phyloP scores from a whole-genome alignment of 352 stramenopile species.

The Phytopythium mirpurense region DNA sequence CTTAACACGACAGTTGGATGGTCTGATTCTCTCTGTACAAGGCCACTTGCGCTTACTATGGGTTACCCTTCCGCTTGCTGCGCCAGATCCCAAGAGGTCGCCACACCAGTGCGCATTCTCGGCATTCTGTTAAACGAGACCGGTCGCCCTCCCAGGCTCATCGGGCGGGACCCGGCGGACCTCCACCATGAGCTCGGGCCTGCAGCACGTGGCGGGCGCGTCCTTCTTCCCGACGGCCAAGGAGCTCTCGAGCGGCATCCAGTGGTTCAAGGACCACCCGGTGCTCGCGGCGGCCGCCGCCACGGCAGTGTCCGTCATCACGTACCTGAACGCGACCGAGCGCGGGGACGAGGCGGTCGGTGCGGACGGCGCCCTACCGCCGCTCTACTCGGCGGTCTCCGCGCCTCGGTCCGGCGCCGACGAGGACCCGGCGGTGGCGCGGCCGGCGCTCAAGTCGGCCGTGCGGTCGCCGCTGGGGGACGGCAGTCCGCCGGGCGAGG shows the following conservation, averaged over 20 bases:
- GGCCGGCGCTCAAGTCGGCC: conserved; percentile 11
- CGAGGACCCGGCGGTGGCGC: not conserved
- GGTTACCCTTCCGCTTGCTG: not conserved
- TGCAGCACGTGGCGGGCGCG: conserved; percentile 16
- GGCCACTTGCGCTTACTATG: conserved; percentile 14
- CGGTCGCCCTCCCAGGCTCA: no score
- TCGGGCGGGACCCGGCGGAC: not conserved
- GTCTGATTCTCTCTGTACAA: conserved; percentile 8
- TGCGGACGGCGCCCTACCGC: conserved; percentile 4
- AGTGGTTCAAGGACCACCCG: conserved; percentile 85
- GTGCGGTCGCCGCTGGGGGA: conserved; percentile 12
- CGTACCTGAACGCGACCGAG: conserved; percentile 62
- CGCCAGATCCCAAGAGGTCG: conserved; percentile 1
- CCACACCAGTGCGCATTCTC: no score
- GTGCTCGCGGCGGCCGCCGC: conserved; percentile 71
- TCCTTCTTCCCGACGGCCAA: conserved; percentile 86
- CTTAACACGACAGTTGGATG: not conserved
- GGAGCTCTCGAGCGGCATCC: conserved; percentile 74
- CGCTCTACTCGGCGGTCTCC: not conserved
- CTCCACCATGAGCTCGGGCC: not conserved
- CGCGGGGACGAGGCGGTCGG: conserved; percentile 6
- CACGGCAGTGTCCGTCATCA: conserved; percentile 81
- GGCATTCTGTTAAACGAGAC: not conserved
- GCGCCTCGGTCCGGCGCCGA: not conserved
- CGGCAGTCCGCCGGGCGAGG: conserved; percentile 13